phyloP scores from a whole-genome alignment of 257 asterid genomes.

The Hygrophila difformis region DNA sequence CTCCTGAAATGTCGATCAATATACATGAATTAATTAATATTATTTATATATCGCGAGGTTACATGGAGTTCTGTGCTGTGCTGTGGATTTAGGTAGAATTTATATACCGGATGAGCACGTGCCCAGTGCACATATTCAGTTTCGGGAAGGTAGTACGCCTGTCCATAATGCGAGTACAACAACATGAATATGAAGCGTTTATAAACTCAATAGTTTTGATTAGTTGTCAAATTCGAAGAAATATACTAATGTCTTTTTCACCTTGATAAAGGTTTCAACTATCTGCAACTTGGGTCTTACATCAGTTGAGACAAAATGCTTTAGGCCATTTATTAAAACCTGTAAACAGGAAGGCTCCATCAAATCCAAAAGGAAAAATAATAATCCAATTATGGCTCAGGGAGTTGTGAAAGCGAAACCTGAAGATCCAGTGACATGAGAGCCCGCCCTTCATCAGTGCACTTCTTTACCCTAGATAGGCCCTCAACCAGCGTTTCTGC shows the following conservation, averaged over 20 bases:
- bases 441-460: constrained; percentile 98
- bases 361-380: constrained; percentile 12
- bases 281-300: constrained; percentile 82
- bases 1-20: constrained; percentile 42
- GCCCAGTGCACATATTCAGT: constrained; percentile 97
- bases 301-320: constrained; percentile 72
- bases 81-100: background rate
- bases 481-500: constrained; percentile 91
- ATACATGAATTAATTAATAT: background rate
- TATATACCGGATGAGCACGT: constrained; percentile 82
- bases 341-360: constrained; percentile 25
- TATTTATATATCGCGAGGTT: no score
- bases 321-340: constrained; percentile 93
- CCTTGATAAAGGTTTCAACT: constrained; percentile 95
- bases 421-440: constrained; percentile 98
- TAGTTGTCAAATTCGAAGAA: no score
- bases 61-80: no score
- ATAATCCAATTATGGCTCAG: background rate
- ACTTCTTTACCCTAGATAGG: constrained; percentile 83
- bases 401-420: constrained; percentile 43
- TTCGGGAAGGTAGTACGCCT: constrained; percentile 99
- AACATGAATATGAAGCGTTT: background rate
- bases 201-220: no score
- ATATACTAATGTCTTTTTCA: background rate
- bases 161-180: constrained; percentile 10